phyloP scores from a whole-genome alignment of 2,329 filamentous ascomycete species.

The Monosporascus sp. region DNA sequence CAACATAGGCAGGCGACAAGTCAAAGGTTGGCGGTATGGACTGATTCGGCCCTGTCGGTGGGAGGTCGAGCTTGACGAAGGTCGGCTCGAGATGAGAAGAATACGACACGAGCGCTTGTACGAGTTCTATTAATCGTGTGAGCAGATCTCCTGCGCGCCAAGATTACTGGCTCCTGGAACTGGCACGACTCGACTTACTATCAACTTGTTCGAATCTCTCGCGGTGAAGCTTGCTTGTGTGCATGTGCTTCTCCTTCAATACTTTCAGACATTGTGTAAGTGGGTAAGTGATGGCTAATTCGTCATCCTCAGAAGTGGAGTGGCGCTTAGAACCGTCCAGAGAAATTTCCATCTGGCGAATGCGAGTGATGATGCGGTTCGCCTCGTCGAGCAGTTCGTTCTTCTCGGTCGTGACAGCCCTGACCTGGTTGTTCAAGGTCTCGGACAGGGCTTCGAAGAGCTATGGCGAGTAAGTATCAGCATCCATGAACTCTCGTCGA shows the following conservation, averaged over 20 bases:
- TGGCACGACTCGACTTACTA: constrained; percentile 52
- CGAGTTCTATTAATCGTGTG: constrained; percentile 61
- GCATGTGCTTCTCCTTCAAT: constrained; percentile 80
- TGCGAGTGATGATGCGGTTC: constrained; percentile 74
- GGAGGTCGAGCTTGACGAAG: constrained; percentile 80
- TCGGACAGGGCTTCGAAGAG: constrained; percentile 89
- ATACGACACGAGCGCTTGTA: constrained; percentile 90
- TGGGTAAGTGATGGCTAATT: constrained; percentile 76
- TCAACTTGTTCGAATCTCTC: constrained; percentile 95
- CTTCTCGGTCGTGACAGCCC: constrained; percentile 80
- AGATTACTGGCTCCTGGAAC: background rate
- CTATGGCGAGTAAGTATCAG: constrained; percentile 40
- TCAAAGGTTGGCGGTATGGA: constrained; percentile 81
- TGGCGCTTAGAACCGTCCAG: constrained; percentile 71
- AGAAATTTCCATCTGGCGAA: constrained; percentile 90
- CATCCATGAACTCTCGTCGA: background rate
- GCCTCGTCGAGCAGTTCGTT: constrained; percentile 87
- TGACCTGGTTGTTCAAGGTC: constrained; percentile 85
- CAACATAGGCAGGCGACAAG: constrained; percentile 84
- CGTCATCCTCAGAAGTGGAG: constrained; percentile 56
- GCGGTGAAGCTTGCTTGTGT: constrained; percentile 75
- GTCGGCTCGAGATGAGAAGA: constrained; percentile 89
- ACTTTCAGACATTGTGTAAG: constrained; percentile 72
- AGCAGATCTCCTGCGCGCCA: constrained; percentile 2
- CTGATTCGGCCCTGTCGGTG: constrained; percentile 73